Base-by-base conservation (phyloP, 768 basidiomycete species). In the Solioccasus polychromus region DNA sequence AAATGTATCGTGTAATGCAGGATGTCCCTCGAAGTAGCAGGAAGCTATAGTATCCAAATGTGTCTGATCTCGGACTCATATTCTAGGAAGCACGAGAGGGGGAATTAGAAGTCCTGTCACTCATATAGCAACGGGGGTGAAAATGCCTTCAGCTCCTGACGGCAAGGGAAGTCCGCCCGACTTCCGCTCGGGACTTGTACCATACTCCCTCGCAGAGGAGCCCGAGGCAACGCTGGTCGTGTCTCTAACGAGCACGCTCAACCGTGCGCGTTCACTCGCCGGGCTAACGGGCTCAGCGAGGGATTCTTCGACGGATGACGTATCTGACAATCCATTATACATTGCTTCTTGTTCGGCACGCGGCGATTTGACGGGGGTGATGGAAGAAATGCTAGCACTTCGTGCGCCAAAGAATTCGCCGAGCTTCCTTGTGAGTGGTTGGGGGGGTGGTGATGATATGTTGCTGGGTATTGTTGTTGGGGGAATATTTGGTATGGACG, bases 321-420 rank as follows among this genome's bases (percentile, higher is more conserved):
- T 53, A 44, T 68, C 67, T 17, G 67, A 68, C 44, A 64, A 53
- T 40, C 55, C 63, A 39, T 48, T 61, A 42, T 53, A 58, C 50
- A 55, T 29, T 31, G 50, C 41, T 42, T 61, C 64, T 29, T 42
- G 60, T 44, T 67, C 61, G 17, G 57, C 14, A n/a, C 45, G 51
- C 47, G 49, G 58, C 15, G 54, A 53, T 50, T 51, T 57, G 30
- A 53, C 44, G 47, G 60, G 54, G 3, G 66, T 60, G 1, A 66
- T 66, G 12, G 80, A 82, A 15, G 81, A 75, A 31, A 76, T 64
- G 55, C 78, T 82, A 7, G 59, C 64, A 40, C 48, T 59, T 48
- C 82, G 71, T 23, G 81, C 71, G 45, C 75, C 70, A 60, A 89
- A 89, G 63, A 89, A 80, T 8, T 81, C 82, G 4, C 85, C 84